These are phyloP conservation scores for Bidens hawaiensis DNA, from an alignment of 140 eudicot species.

Conservation along the genomic window DNA sequence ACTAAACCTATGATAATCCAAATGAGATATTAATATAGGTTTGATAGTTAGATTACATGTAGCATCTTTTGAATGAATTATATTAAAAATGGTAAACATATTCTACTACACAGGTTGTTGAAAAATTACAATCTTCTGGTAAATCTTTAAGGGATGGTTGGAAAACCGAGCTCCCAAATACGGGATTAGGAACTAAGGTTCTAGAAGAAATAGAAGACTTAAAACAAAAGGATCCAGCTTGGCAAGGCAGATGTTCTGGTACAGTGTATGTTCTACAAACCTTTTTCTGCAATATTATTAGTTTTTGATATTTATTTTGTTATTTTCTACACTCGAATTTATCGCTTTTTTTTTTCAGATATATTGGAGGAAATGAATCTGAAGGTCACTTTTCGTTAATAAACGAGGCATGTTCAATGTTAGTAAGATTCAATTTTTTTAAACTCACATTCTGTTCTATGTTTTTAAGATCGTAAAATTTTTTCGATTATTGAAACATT, in stretches of 20 bases:
- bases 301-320: neutral
- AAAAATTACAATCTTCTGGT: conserved; percentile 76
- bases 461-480: neutral
- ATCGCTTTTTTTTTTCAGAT: conserved; percentile 57
- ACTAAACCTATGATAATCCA: neutral
- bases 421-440: conserved; percentile 35
- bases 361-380: conserved; percentile 89
- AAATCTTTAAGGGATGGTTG: conserved; percentile 77
- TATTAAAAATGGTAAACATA: neutral
- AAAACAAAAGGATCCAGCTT: conserved; percentile 72
- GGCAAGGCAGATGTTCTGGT: conserved; percentile 99
- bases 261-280: conserved; percentile 78
- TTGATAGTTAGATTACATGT: too few relatives aligned
- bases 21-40: neutral
- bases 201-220: conserved; percentile 57
- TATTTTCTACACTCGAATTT: neutral
- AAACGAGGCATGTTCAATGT: conserved; percentile 99
- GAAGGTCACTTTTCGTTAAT: conserved; percentile 96
- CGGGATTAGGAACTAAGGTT: conserved; percentile 64
- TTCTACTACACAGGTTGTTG: conserved; percentile 57
- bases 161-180: conserved; percentile 69
- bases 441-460: neutral
- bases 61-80: too few relatives aligned
- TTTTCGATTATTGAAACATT: neutral
- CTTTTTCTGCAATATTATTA: neutral